Base-by-base conservation (phyloP, 805 yeast genomes). In the Hanseniaspora lindneri region DNA sequence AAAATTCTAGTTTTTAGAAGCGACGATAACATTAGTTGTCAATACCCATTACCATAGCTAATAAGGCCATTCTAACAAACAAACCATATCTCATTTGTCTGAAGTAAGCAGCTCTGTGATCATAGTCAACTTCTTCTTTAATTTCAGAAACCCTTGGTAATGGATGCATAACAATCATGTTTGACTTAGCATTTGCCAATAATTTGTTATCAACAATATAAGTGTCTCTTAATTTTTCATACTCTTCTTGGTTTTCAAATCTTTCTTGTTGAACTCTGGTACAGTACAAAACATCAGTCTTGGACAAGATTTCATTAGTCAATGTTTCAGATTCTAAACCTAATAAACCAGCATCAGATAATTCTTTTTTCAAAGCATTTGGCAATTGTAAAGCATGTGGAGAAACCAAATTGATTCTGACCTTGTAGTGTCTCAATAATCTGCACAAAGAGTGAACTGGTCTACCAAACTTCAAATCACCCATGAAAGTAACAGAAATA, bases 31-130 rank as follows among this genome's bases (percentile, higher is more conserved):
- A 11, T 58, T 55, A 83, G 55, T 81, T 77, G 64, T 86, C 96
- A 60, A 85, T 87, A 62, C 97, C 97, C 67, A 92, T 80, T 54
- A 94, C 98, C 95, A 92, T 83, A 49, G 97, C 95, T 63, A 92
- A 75, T 58, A 92, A 72, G 10, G 99, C 98, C 99, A 92, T 92
- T 75, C 99, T 87, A 41, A 94, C 95, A 63, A 81, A 92, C 65
- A 92, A 74, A 53, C 99, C 99, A 64, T 92, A 89, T 67, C 94
- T 83, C 98, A 92, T 92, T 74, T 92, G 97, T 77, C 99, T 83
- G 76, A 92, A 92, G 73, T 92, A 92, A 52, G 98, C 97, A 55
- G 98, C 97, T 67, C 99, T 83, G 68, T 89, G 96, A 69, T 92
- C 99, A 63, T 89, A 92, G 66, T 92, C 99, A 60, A 92, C 97